Conservation (phyloP, 768 basidiomycete genomes). For the Suillus subalutaceus region DNA sequence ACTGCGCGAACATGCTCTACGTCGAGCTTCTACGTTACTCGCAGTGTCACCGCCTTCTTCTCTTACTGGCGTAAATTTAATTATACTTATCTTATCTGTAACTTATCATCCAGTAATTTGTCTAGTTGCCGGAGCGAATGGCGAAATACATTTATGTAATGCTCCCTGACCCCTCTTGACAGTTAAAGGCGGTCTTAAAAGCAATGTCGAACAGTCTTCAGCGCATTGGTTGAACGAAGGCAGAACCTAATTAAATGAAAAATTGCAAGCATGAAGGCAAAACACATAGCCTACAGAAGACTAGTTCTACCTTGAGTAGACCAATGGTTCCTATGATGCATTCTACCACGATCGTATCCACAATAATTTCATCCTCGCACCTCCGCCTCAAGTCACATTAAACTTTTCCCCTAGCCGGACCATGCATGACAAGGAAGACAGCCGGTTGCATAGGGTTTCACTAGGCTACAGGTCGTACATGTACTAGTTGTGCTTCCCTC, state of each 20-base stretch:
- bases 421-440: not conserved
- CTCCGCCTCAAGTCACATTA: not conserved
- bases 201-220: not conserved
- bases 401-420: not conserved
- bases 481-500: not conserved
- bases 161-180: not conserved
- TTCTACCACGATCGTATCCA: not conserved
- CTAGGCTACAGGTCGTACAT: not conserved
- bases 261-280: not conserved
- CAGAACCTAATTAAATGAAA: not conserved
- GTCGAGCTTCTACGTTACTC: not conserved
- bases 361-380: not conserved
- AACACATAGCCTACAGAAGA: not conserved
- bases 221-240: not conserved
- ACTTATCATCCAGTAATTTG: slow-evolving; percentile 3
- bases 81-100: not conserved
- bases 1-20: not conserved
- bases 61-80: not conserved
- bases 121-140: not conserved
- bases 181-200: not conserved
- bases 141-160: not conserved
- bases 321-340: not conserved
- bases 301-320: too few relatives aligned
- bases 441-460: not conserved
- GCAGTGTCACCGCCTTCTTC: not conserved